These are phyloP conservation scores for Candolleomyces efflorescens DNA, from an alignment of 768 basidiomycete species.

Conservation along the genomic window DNA sequence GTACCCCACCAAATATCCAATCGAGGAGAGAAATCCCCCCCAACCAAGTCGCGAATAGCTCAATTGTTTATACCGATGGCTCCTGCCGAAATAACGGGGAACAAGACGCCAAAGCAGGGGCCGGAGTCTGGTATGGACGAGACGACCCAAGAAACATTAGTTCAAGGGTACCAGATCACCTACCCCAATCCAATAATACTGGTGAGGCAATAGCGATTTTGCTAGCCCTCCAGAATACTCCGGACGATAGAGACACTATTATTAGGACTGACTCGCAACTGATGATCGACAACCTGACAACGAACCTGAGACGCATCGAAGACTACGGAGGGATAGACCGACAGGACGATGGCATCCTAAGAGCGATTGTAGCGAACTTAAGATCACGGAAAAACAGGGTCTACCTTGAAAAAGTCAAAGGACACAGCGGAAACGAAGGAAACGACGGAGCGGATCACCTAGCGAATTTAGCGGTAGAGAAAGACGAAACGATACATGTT, in stretches of 20 bases:
- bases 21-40: conserved; percentile 15
- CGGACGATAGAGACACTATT: not conserved
- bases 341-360: conserved; percentile 1
- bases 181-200: conserved; percentile 13
- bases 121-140: conserved; percentile 15
- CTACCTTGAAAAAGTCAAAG: conserved; percentile 11
- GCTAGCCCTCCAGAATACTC: not conserved
- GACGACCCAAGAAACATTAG: conserved; percentile 12
- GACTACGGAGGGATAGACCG: conserved; percentile 10
- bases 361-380: not conserved
- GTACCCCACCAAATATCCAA: conserved; percentile 8
- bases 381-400: not conserved
- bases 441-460: conserved; percentile 14
- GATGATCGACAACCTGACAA: conserved; percentile 12
- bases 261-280: conserved; percentile 16
- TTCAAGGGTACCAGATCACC: conserved; percentile 9
- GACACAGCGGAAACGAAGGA: conserved; percentile 8
- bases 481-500: not conserved
- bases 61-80: conserved; percentile 8
- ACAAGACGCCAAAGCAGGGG: conserved; percentile 6
- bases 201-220: conserved; percentile 13
- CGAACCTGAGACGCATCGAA: conserved; percentile 3
- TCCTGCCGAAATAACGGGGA: conserved; percentile 5
- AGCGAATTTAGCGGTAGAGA: conserved; percentile 6
- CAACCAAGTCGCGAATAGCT: conserved; percentile 12